Conservation (phyloP, 805 yeast genomes). For the Ogataea trehaloabstinens region DNA sequence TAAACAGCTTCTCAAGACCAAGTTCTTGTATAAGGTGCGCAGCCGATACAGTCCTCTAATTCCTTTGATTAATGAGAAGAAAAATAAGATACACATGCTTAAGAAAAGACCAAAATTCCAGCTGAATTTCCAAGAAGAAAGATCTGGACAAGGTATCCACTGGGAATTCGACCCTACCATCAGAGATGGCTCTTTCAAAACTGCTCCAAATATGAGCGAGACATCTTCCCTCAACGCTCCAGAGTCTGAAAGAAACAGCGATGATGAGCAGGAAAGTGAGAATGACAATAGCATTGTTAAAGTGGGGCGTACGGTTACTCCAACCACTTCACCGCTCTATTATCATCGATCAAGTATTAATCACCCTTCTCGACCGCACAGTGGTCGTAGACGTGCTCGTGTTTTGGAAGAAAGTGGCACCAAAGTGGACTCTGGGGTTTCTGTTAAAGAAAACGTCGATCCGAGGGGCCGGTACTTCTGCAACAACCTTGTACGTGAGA, state of each 20-base stretch:
- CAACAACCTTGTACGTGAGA: slow-evolving; percentile 13
- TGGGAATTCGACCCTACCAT: slow-evolving; percentile 25
- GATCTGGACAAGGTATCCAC: slow-evolving; percentile 25
- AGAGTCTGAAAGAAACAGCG: slow-evolving; percentile 4
- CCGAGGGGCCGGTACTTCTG: slow-evolving; percentile 15
- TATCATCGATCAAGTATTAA: slow-evolving; percentile 13
- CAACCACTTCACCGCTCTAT: slow-evolving; percentile 18
- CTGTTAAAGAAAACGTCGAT: slow-evolving; percentile 17
- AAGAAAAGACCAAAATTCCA: slow-evolving; percentile 40
- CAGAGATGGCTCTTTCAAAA: slow-evolving; percentile 4
- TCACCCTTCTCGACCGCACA: not conserved
- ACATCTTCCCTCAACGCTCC: slow-evolving; percentile 1
- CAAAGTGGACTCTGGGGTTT: not conserved
- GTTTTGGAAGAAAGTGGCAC: not conserved
- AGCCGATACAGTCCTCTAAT: slow-evolving; percentile 25
- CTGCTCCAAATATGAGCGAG: not conserved
- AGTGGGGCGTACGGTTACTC: slow-evolving; percentile 17
- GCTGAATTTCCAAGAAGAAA: slow-evolving; percentile 23
- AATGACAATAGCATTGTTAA: slow-evolving; percentile 13
- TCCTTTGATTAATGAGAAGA: slow-evolving; percentile 34
- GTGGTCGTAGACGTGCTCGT: not conserved
- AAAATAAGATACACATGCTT: slow-evolving; percentile 33
- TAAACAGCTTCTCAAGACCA: slow-evolving; percentile 47
- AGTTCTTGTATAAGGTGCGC: slow-evolving; percentile 44
- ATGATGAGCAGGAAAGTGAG: slow-evolving; percentile 15